A percentile compares a stretch with the other conserved stretches of the same genome.
Evolutionary conservation across 116 monocot genomes (phyloP).

Genomic region (Papilionanthe hybrid): DNA sequence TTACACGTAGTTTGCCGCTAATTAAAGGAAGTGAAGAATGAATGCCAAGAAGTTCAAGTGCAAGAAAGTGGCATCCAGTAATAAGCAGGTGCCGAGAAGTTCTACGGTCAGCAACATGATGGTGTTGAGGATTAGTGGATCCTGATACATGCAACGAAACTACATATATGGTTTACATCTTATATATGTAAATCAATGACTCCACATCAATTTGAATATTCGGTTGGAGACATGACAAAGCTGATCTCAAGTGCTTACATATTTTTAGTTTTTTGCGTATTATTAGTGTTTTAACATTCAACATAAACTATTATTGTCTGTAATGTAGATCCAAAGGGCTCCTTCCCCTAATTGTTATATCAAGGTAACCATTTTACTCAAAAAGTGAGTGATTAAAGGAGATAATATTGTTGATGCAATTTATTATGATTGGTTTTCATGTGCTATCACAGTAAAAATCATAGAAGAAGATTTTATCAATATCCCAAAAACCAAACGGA

Average conservation of each 20-base stretch:
- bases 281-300: neutral
- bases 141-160: neutral
- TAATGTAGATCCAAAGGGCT: too few relatives aligned
- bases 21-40: conserved; percentile 84
- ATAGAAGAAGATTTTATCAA: too few relatives aligned
- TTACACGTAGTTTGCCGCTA: conserved; percentile 85
- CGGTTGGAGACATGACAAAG: neutral
- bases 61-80: conserved; percentile 43
- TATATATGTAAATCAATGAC: too few relatives aligned
- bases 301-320: too few relatives aligned
- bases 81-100: conserved; percentile 34
- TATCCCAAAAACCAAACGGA: too few relatives aligned
- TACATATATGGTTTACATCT: too few relatives aligned
- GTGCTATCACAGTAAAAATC: too few relatives aligned
- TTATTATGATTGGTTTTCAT: too few relatives aligned
- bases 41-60: conserved; percentile 72
- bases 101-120: conserved; percentile 48
- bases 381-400: too few relatives aligned
- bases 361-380: too few relatives aligned
- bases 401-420: too few relatives aligned
- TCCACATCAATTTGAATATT: neutral
- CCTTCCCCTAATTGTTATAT: too few relatives aligned
- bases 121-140: conserved; percentile 52
- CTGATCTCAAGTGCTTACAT: neutral
- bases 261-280: neutral